Conservation (phyloP, 1,284 basidiomycete genomes). For the Puccinia brachypodii region DNA sequence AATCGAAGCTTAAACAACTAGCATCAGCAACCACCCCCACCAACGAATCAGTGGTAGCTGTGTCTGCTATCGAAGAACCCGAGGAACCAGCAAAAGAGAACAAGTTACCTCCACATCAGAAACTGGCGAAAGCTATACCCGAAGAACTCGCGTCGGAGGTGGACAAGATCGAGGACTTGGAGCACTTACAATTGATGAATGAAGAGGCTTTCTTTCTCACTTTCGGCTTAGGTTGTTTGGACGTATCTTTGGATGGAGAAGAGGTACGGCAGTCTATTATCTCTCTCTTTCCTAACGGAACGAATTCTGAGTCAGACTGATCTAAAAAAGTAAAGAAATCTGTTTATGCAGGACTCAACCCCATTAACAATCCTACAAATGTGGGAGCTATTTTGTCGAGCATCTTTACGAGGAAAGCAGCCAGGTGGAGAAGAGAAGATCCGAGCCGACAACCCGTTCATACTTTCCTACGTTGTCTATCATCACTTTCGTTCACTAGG, state of each 20-base stretch:
- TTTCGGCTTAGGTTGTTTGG: slow-evolving; percentile 47
- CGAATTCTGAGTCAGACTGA: slow-evolving; percentile 10
- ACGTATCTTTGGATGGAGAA: slow-evolving; percentile 20
- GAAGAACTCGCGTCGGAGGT: slow-evolving; percentile 51
- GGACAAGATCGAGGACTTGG: slow-evolving; percentile 66
- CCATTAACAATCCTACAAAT: slow-evolving; percentile 46
- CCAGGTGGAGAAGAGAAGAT: slow-evolving; percentile 49
- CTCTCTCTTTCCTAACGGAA: slow-evolving; percentile 20
- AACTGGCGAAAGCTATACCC: slow-evolving; percentile 1
- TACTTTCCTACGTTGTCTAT: slow-evolving; percentile 85
- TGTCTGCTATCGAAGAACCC: not conserved
- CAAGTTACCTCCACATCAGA: slow-evolving; percentile 34
- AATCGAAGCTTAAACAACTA: slow-evolving; percentile 67
- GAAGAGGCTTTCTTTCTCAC: slow-evolving; percentile 87
- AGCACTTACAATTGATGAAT: slow-evolving; percentile 87
- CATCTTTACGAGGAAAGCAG: slow-evolving; percentile 1
- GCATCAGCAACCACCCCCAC: slow-evolving; percentile 62
- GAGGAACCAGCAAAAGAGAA: not conserved
- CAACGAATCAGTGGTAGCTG: slow-evolving; percentile 51
- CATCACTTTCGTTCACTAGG: slow-evolving; percentile 95
- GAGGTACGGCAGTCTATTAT: slow-evolving; percentile 24
- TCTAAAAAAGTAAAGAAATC: not conserved
- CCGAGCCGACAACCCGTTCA: slow-evolving; percentile 79
- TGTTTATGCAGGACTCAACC: slow-evolving; percentile 44
- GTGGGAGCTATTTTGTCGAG: slow-evolving; percentile 44